Conservation (phyloP, 306 rosid species). For the Quercus mongolica region DNA sequence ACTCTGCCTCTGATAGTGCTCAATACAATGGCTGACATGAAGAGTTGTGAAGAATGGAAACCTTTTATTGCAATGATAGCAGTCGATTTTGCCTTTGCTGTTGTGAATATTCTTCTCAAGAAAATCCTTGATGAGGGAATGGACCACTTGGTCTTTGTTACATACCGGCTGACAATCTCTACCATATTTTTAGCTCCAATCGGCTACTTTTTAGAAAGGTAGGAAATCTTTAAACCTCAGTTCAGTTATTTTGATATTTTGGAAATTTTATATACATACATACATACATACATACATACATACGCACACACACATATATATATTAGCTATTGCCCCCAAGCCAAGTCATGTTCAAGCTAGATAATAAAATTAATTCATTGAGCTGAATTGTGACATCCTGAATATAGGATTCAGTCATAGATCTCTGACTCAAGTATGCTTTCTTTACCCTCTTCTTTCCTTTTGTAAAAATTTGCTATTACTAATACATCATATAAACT, state of each 20-base stretch:
- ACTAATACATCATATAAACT: background rate
- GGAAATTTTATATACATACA: background rate
- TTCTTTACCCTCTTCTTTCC: background rate
- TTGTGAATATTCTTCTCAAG: slow-evolving; percentile 80
- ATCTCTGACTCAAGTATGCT: background rate
- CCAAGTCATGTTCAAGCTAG: slow-evolving; percentile 4
- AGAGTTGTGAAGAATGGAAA: slow-evolving; percentile 61
- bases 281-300: too few species aligned
- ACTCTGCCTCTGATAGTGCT: slow-evolving; percentile 15
- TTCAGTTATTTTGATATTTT: background rate
- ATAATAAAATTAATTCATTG: background rate
- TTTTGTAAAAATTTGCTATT: background rate
- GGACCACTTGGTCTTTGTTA: slow-evolving; percentile 85
- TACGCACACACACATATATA: too few species aligned
- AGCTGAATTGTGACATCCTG: slow-evolving; percentile 1
- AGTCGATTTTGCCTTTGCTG: slow-evolving; percentile 60
- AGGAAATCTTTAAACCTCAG: slow-evolving; percentile 3
- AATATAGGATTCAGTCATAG: slow-evolving; percentile 4
- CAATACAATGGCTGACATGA: slow-evolving; percentile 31
- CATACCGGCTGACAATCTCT: slow-evolving; percentile 67
- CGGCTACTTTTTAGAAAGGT: slow-evolving; percentile 76
- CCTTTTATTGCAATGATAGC: slow-evolving; percentile 76
- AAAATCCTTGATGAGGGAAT: slow-evolving; percentile 76
- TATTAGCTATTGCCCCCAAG: background rate
- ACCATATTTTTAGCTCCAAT: slow-evolving; percentile 74